Conservation (phyloP, 179 eudicot species). For the Dionaea muscipula region DNA sequence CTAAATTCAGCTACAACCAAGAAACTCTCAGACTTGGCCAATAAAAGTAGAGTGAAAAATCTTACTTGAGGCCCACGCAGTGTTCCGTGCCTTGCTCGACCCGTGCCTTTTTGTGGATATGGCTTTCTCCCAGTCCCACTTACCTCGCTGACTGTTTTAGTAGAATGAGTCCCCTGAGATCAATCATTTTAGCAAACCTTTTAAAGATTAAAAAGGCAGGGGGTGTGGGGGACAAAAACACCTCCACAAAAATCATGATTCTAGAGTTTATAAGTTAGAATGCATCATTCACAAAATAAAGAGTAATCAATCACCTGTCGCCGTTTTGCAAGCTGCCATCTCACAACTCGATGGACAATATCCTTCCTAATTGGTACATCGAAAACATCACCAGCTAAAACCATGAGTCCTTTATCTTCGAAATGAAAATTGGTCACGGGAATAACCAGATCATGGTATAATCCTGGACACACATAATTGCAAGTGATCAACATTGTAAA, state of each 20-base stretch:
- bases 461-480: conserved; percentile 34
- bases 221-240: no score
- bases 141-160: conserved; percentile 93
- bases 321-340: conserved; percentile 98
- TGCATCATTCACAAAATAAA: neutral
- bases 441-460: conserved; percentile 61
- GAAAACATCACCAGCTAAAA: conserved; percentile 91
- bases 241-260: neutral
- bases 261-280: neutral
- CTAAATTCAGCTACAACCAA: neutral
- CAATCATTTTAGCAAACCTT: conserved; percentile 8
- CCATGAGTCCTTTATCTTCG: conserved; percentile 80
- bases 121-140: conserved; percentile 98
- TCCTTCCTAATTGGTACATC: conserved; percentile 95
- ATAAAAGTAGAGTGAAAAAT: conserved; percentile 2
- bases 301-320: conserved; percentile 54
- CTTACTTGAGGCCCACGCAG: conserved; percentile 72
- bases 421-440: conserved; percentile 73
- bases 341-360: conserved; percentile 90
- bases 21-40: neutral
- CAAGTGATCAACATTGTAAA: conserved; percentile 10
- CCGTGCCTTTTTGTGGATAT: conserved; percentile 71
- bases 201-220: no score
- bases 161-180: conserved; percentile 89
- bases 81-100: conserved; percentile 91